Evolutionary conservation across 1,284 basidiomycete species (phyloP).

Genomic region (Rhodotorula sp.): DNA sequence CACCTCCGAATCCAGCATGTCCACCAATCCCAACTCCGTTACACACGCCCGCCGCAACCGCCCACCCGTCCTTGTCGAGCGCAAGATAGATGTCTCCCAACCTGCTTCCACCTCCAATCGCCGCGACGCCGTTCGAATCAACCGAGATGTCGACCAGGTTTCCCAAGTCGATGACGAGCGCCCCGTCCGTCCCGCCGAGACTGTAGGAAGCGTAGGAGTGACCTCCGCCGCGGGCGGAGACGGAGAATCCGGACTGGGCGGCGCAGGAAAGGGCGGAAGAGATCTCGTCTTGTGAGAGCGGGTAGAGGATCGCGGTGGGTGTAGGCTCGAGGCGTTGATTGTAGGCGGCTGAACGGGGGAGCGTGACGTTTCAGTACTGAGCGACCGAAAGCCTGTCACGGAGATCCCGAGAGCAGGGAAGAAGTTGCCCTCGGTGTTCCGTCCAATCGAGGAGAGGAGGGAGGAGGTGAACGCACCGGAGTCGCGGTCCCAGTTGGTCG

Average conservation of each 20-base stretch:
- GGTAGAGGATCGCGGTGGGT: slow-evolving; percentile 46
- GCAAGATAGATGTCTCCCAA: slow-evolving; percentile 49
- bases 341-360: slow-evolving; percentile 42
- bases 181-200: slow-evolving; percentile 44
- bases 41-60: slow-evolving; percentile 48
- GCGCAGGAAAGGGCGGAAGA: slow-evolving; percentile 45
- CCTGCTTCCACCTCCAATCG: slow-evolving; percentile 45
- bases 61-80: slow-evolving; percentile 44
- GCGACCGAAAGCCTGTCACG: not conserved
- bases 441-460: not conserved
- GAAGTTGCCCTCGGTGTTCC: too few relatives aligned
- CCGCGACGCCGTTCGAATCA: slow-evolving; percentile 37
- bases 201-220: slow-evolving; percentile 48
- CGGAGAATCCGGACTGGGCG: slow-evolving; percentile 30
- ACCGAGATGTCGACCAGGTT: slow-evolving; percentile 29
- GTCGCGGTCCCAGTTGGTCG: not conserved
- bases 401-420: too few relatives aligned
- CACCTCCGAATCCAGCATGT: slow-evolving; percentile 46
- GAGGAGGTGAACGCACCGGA: not conserved
- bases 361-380: not conserved
- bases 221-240: slow-evolving; percentile 48
- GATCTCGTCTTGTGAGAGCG: slow-evolving; percentile 40
- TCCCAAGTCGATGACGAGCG: slow-evolving; percentile 40
- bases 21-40: slow-evolving; percentile 48
- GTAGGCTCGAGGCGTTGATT: slow-evolving; percentile 48